These are phyloP conservation scores for Priceomyces carsonii DNA, from an alignment of 805 yeast species.

Conservation along the genomic window DNA sequence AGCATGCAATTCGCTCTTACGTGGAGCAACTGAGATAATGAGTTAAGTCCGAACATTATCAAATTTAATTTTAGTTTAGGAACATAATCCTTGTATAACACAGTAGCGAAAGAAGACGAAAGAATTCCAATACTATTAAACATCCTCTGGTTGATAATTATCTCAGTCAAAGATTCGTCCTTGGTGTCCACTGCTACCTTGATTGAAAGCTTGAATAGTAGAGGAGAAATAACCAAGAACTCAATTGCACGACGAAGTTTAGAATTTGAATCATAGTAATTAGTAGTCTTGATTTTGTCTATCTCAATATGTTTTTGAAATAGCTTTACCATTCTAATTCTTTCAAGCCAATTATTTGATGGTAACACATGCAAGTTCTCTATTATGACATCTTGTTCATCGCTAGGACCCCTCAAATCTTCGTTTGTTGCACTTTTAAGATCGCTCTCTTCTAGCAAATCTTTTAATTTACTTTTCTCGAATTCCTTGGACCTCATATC, in stretches of 20 bases:
- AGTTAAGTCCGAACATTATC: slow-evolving; percentile 31
- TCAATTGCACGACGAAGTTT: slow-evolving; percentile 14
- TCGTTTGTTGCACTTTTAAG: slow-evolving; percentile 9
- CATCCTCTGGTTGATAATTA: slow-evolving; percentile 7
- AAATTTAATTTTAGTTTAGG: slow-evolving; percentile 27
- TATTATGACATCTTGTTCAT: slow-evolving; percentile 20
- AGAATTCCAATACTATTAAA: slow-evolving; percentile 15
- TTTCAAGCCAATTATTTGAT: slow-evolving; percentile 30
- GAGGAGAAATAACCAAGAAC: slow-evolving; percentile 18
- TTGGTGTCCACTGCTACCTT: slow-evolving; percentile 14
- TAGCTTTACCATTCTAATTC: slow-evolving; percentile 23
- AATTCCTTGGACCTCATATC: slow-evolving; percentile 12
- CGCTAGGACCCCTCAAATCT: not conserved
- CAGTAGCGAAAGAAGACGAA: slow-evolving; percentile 22
- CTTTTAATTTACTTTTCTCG: slow-evolving; percentile 16
- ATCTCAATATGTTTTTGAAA: slow-evolving; percentile 28
- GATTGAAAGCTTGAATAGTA: slow-evolving; percentile 21
- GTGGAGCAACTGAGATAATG: slow-evolving; percentile 27
- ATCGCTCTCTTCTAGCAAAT: slow-evolving; percentile 21
- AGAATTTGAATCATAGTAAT: slow-evolving; percentile 9
- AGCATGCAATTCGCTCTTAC: slow-evolving; percentile 20
- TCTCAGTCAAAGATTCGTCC: slow-evolving; percentile 11
- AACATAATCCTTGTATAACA: slow-evolving; percentile 23
- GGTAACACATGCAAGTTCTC: slow-evolving; percentile 35
- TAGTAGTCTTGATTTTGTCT: slow-evolving; percentile 13